Evolutionary conservation across 108 stramenopile genomes (phyloP), one percentile per base, ranked within the genome.

Genomic region (Skeletonema marinoi): DNA sequence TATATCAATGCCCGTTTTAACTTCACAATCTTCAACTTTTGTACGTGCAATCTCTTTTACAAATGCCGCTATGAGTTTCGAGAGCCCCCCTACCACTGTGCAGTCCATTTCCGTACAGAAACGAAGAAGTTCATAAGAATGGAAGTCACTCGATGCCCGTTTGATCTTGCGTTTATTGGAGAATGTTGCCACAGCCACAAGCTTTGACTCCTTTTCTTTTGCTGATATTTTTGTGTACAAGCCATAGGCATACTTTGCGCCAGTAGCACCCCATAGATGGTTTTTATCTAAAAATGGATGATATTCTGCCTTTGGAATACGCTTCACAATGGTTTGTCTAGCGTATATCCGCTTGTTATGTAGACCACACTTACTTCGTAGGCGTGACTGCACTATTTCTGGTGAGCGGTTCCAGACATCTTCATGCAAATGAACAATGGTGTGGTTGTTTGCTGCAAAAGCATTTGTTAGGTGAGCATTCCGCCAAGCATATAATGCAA

Each of bases 151-250:
- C 2, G 35, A 59, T 41, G 65, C 54, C 33, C 88, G 75, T 11
- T 48, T 17, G 17, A 90, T 67, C 62, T 77, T 81, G 10, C 89
- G 85, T 51, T 78, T 75, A 3, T 85, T 39, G 13, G 84, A 87
- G 64, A 90, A 90, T 19, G 89, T 81, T 8, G 89, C 92, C 0
- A 88, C 88, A 2, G 89, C 89, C 4, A 92, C 81, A 29, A 92
- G 69, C 12, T 42, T 68, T 59, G 74, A 66, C 9, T 82, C 74
- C 33, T 73, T 71, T 6, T 75, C 50, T 4, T 48, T 78, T 35
- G 44, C 21, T 32, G 54, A 58, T 16, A 2, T n/a, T 68, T 65
- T 41, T 14, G 70, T 29, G 39, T 74, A 88, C 10, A 92, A 77
- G 6, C 89, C 92, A 79, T 81, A 92, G 30, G 71, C 73, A 68